Evolutionary conservation across 257 asterid species (phyloP).

Genomic region (Voacanga thouarsii): DNA sequence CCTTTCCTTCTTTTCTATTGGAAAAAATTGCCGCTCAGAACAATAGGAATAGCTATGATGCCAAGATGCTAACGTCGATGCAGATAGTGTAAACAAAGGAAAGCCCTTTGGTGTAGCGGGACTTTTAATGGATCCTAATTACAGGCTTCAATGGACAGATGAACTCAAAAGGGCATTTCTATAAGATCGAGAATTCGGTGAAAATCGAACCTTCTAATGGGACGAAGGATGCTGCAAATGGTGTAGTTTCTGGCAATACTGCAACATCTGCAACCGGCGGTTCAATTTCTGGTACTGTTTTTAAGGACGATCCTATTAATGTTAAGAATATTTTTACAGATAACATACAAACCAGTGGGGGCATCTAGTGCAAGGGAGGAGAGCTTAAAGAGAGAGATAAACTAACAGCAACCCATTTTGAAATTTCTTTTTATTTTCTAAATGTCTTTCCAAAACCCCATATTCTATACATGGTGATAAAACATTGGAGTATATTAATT

Average conservation of each 20-base stretch:
- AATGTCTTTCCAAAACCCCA: neutral
- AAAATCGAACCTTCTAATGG: conserved; percentile 48
- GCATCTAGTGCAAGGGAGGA: conserved; percentile 95
- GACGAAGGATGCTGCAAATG: conserved; percentile 46
- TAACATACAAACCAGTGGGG: conserved; percentile 89
- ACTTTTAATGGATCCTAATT: no score
- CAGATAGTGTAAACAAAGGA: no score
- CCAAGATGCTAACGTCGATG: no score
- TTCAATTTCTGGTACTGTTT: conserved; percentile 50
- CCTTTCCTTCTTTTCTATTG: no score
- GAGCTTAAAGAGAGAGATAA: conserved; percentile 84
- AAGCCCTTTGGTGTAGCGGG: no score
- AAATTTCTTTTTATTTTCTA: neutral
- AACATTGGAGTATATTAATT: conserved; percentile 11
- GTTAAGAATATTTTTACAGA: conserved; percentile 69
- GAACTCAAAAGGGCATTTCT: no score
- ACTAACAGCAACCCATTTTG: conserved; percentile 17
- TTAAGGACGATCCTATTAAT: conserved; percentile 67
- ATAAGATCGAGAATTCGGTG: no score
- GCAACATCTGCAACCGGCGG: conserved; percentile 39
- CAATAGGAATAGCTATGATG: no score
- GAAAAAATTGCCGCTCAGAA: no score
- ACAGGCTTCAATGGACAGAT: no score
- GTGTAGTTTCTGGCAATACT: conserved; percentile 38
- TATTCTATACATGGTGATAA: neutral